Evolutionary conservation across 495 filamentous ascomycete species (phyloP), one percentile per base, ranked within the genome.

Genomic region (Elasticomyces elasticus): DNA sequence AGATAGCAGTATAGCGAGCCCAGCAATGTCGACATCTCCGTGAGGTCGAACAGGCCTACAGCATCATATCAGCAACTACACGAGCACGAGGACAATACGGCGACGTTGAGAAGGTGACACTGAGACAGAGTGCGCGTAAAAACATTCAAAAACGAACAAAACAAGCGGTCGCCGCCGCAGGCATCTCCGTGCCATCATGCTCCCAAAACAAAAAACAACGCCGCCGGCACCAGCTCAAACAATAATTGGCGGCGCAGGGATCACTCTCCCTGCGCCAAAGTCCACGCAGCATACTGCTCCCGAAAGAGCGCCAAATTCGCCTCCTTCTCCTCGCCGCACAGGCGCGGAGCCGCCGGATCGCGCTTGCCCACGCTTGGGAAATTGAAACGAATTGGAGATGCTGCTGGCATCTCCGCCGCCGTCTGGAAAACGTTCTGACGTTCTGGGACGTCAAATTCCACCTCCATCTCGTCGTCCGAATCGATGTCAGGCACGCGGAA

Each of bases 381-480:
- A 19, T 12, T 44, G 9, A 30, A 10, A 5, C 3, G 13, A 11
- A 49, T 49, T n/a, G 25, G 24, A 12, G 9, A 3, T 19, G 23
- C 10, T 11, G 28, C 46, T 27, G 9, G 24, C 12, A 5, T 25
- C 33, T 6, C 51, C 6, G 23, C 13, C 11, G 40, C 51, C 23
- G 26, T 19, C 6, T 19, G 41, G 23, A 60, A 60, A 4, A 60
- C 52, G 35, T 60, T 60, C 10, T 2, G 33, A n/a, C 47, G n/a
- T 26, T 52, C 54, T 0, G 42, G 25, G 1, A 57, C 28, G n/a
- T 23, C 22, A 23, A 22, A 24, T 7, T 57, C 48, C 41, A 61
- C 58, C 49, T 56, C 53, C 47, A 61, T 61, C 49, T 61, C 58
- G n/a, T 61, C 58, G 30, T 61, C 58, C 23, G 31, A 42, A 38